These are phyloP conservation scores for Phlyctochytrium bullatum DNA, from an alignment of 192 early-diverging fungal species.

Conservation along the genomic window DNA sequence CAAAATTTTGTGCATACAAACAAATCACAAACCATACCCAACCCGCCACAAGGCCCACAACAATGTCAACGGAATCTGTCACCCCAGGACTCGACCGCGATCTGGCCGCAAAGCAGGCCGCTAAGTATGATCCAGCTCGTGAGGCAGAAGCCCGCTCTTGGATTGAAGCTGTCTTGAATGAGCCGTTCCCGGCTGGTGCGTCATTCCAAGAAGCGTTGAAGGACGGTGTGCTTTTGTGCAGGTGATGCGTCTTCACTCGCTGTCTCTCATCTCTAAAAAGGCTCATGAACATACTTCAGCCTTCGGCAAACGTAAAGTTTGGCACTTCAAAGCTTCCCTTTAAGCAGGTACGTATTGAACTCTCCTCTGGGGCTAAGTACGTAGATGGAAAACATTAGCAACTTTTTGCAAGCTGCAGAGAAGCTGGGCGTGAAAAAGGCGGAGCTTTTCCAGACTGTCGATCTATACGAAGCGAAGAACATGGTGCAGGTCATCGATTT, in stretches of 20 bases:
- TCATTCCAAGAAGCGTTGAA: conserved; percentile 70
- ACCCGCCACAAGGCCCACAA: too few species aligned
- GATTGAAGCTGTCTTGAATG: conserved; percentile 63
- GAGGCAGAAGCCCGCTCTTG: conserved; percentile 62
- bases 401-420: conserved; percentile 60
- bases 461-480: conserved; percentile 69
- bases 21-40: too few species aligned
- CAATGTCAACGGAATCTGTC: too few species aligned
- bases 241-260: conserved; percentile 44
- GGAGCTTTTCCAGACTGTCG: conserved; percentile 80
- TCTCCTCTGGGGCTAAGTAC: not conserved
- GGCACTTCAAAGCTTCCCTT: conserved; percentile 71
- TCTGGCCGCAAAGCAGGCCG: conserved; percentile 48
- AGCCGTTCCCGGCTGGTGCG: conserved; percentile 43
- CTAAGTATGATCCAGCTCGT: conserved; percentile 46
- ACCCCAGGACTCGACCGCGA: conserved; percentile 3
- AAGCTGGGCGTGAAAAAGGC: conserved; percentile 66
- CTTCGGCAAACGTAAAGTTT: conserved; percentile 50
- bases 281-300: conserved; percentile 52
- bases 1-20: too few species aligned
- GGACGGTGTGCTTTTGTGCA: conserved; percentile 74
- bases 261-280: conserved; percentile 30
- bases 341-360: conserved; percentile 47
- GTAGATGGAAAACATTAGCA: conserved; percentile 83
- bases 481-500: conserved; percentile 62